phyloP scores from a whole-genome alignment of 768 basidiomycete species.

The Termitomyces titanicus region DNA sequence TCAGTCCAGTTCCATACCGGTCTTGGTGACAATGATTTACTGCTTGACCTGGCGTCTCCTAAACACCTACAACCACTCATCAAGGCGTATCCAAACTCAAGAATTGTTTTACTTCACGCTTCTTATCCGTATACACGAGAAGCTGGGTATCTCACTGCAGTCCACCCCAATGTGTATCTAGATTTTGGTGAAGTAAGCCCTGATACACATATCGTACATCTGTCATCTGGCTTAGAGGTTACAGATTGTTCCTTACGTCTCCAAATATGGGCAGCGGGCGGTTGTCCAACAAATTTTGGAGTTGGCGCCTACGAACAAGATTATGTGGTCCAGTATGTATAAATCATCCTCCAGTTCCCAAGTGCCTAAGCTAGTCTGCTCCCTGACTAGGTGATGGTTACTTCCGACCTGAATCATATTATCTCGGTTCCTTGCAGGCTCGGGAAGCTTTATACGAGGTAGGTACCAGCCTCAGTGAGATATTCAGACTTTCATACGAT shows the following conservation, averaged over 20 bases:
- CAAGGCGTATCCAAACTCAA: constrained; percentile 54
- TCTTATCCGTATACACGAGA: constrained; percentile 79
- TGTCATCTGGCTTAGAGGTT: background rate
- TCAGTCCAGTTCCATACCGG: constrained; percentile 85
- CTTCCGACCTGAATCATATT: constrained; percentile 78
- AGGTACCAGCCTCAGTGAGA: constrained; percentile 3
- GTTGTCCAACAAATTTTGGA: constrained; percentile 66
- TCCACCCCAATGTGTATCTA: constrained; percentile 71
- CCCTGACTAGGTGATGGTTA: constrained; percentile 50
- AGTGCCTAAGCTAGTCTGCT: background rate
- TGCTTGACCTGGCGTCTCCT: constrained; percentile 54
- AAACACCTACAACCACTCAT: constrained; percentile 68
- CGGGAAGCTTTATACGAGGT: constrained; percentile 61
- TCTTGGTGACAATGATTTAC: constrained; percentile 72
- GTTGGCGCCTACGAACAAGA: constrained; percentile 71
- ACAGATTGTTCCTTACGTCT: constrained; percentile 65
- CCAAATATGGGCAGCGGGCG: constrained; percentile 55
- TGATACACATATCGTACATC: background rate
- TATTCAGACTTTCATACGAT: background rate
- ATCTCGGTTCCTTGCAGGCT: constrained; percentile 63
- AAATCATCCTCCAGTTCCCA: constrained; percentile 16
- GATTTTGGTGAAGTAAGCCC: constrained; percentile 72
- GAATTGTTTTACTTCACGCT: constrained; percentile 68
- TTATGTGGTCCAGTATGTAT: constrained; percentile 70
- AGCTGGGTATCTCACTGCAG: constrained; percentile 70